Conservation (phyloP, 2,329 filamentous ascomycete genomes). For the Cryphonectria radicalis region DNA sequence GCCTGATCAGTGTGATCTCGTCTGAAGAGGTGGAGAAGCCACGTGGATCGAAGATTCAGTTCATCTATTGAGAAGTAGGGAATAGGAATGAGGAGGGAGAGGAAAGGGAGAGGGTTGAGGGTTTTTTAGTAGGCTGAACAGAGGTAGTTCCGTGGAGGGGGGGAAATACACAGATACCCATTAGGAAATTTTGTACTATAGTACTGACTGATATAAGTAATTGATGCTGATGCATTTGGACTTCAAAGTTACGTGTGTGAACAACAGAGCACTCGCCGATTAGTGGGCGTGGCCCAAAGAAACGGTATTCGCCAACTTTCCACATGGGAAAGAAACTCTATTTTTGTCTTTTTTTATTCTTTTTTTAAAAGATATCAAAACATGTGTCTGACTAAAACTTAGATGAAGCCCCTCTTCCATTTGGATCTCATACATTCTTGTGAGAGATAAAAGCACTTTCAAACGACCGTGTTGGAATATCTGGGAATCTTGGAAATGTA, state of each 20-base stretch:
- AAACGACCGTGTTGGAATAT: neutral
- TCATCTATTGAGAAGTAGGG: conserved; percentile 11
- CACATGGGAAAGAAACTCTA: neutral
- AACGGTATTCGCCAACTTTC: neutral
- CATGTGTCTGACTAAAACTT: neutral
- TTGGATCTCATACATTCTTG: neutral
- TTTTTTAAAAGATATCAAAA: neutral
- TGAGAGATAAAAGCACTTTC: neutral
- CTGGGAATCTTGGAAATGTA: neutral
- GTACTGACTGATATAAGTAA: neutral
- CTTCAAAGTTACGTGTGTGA: neutral
- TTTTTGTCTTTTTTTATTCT: neutral
- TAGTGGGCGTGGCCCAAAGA: neutral
- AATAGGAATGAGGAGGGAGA: neutral
- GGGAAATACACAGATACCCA: conserved; percentile 6
- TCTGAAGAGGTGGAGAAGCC: conserved; percentile 7
- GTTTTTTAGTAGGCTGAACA: neutral
- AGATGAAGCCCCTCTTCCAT: neutral
- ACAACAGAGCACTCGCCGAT: neutral
- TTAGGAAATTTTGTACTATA: neutral
- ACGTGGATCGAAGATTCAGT: conserved; percentile 20
- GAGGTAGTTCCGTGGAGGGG: neutral
- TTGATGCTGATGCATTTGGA: neutral
- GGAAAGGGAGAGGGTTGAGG: neutral
- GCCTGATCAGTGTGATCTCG: conserved; percentile 6